phyloP scores from a whole-genome alignment of 257 asterid genomes.

The Solanum chilense region DNA sequence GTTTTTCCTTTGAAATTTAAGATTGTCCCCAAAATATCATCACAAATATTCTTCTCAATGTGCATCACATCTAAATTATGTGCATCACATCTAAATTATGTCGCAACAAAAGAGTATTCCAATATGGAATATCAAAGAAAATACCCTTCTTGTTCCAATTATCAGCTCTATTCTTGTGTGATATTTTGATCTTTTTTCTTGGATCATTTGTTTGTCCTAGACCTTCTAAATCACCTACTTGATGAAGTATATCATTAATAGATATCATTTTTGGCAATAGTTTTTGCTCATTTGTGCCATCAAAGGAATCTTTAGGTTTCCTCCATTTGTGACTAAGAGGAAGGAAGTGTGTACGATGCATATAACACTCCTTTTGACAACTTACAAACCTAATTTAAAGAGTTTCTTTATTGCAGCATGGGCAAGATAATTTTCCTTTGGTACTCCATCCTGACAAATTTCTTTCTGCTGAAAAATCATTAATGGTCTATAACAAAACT shows the following conservation, averaged over 20 bases:
- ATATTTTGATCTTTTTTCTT: too few species aligned
- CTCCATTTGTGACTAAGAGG: background rate
- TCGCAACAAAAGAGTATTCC: background rate
- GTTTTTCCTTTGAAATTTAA: background rate
- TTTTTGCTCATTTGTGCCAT: background rate
- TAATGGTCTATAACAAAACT: too few species aligned
- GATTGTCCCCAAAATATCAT: background rate
- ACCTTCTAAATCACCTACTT: background rate
- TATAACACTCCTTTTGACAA: too few species aligned
- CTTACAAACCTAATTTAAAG: too few species aligned
- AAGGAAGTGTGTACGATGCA: too few species aligned
- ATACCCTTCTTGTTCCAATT: background rate
- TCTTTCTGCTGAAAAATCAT: too few species aligned
- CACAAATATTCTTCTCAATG: background rate
- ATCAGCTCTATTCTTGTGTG: background rate
- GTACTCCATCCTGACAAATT: too few species aligned
- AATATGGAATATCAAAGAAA: background rate
- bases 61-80: too few species aligned
- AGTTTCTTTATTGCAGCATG: too few species aligned
- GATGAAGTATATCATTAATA: too few species aligned
- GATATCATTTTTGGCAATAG: background rate
- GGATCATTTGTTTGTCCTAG: background rate
- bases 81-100: too few species aligned
- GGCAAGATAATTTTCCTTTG: too few species aligned
- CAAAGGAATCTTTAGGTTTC: background rate